Evolutionary conservation across 2,329 filamentous ascomycete genomes (phyloP).

Genomic region (Penicillium janthinellum): DNA sequence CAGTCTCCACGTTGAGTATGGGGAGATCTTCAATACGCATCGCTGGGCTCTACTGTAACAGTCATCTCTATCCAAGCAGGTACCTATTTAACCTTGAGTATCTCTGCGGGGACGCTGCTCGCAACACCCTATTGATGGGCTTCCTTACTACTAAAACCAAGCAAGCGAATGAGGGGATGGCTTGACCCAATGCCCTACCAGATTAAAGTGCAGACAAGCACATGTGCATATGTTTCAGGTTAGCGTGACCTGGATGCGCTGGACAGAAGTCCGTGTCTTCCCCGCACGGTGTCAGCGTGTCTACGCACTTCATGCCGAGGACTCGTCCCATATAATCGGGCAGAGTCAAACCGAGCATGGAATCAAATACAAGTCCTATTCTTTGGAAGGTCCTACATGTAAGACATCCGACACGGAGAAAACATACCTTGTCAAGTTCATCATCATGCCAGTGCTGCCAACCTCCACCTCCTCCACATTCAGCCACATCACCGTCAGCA

Average conservation of each 20-base stretch:
- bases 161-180: no score
- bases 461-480: slow-evolving; percentile 23
- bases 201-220: background rate
- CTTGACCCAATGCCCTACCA: background rate
- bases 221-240: no score
- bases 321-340: background rate
- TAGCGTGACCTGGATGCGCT: slow-evolving; percentile 1
- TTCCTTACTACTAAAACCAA: background rate
- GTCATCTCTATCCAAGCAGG: no score
- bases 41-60: no score
- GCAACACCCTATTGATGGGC: background rate
- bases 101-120: background rate
- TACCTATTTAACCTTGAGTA: no score
- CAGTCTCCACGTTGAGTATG: no score
- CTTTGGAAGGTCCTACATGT: background rate
- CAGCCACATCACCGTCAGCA: slow-evolving; percentile 33
- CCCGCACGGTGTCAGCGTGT: slow-evolving; percentile 10
- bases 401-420: background rate
- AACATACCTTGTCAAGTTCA: background rate
- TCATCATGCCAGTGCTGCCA: slow-evolving; percentile 42
- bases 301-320: slow-evolving; percentile 18
- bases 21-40: no score
- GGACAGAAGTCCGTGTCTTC: slow-evolving; percentile 18
- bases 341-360: background rate
- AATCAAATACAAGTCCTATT: background rate